These are phyloP conservation scores for Kwoniella heveanensis DNA, from an alignment of 768 basidiomycete genomes.

Conservation along the genomic window DNA sequence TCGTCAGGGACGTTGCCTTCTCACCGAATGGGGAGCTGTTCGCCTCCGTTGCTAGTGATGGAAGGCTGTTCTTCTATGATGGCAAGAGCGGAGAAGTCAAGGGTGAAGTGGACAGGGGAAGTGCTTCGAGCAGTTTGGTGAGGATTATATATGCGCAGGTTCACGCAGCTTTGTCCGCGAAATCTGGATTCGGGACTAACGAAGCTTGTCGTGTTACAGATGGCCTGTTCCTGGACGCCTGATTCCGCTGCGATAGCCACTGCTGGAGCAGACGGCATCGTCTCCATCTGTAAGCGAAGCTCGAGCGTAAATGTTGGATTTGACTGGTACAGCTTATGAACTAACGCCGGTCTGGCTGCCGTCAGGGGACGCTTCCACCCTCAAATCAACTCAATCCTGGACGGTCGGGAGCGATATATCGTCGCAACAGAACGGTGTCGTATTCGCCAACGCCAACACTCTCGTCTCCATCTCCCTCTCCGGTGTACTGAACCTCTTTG, in stretches of 20 bases:
- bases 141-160: too few relatives aligned
- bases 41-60: conserved; percentile 85
- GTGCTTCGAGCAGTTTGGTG: conserved; percentile 40
- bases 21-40: conserved; percentile 79
- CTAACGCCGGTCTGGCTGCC: too few relatives aligned
- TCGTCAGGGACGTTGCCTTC: conserved; percentile 86
- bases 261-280: conserved; percentile 81
- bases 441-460: conserved; percentile 72
- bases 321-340: too few relatives aligned
- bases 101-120: conserved; percentile 59
- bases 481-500: conserved; percentile 79
- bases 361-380: conserved; percentile 81
- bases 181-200: too few relatives aligned
- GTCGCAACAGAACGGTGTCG: conserved; percentile 80
- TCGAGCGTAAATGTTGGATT: too few relatives aligned
- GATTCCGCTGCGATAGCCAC: conserved; percentile 75
- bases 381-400: conserved; percentile 70
- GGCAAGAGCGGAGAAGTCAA: conserved; percentile 82
- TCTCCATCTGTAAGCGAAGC: conserved; percentile 84
- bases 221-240: conserved; percentile 70
- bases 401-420: conserved; percentile 71
- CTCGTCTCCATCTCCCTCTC: conserved; percentile 82
- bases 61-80: conserved; percentile 80
- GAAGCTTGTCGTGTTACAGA: conserved; percentile 37
- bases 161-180: too few relatives aligned